A percentile compares a stretch with the other conserved stretches of the same genome.
Evolutionary conservation across 2,329 filamentous ascomycete species (phyloP).

Genomic region (Escovopsis weberi): DNA sequence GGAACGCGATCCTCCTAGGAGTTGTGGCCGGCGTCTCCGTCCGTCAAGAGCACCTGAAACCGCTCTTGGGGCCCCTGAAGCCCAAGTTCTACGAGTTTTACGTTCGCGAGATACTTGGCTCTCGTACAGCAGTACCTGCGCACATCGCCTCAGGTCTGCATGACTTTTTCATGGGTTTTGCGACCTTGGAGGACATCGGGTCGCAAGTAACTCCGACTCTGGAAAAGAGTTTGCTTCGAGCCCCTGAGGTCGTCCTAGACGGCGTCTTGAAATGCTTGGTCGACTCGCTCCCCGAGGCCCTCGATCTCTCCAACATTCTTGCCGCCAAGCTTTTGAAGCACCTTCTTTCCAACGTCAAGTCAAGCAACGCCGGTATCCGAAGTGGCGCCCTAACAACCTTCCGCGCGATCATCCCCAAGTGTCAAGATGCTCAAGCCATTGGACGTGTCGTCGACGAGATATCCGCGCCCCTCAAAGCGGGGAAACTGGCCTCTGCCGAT

Average conservation of each 20-base stretch:
- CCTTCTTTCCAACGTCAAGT: slow-evolving; percentile 80
- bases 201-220: slow-evolving; percentile 65
- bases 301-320: slow-evolving; percentile 68
- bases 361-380: slow-evolving; percentile 66
- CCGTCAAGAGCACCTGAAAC: slow-evolving; percentile 49
- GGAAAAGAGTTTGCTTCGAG: slow-evolving; percentile 77
- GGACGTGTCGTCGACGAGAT: slow-evolving; percentile 65
- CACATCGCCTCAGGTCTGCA: slow-evolving; percentile 59
- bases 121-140: slow-evolving; percentile 52
- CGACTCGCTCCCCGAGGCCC: slow-evolving; percentile 47
- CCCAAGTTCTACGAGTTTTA: slow-evolving; percentile 70
- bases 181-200: slow-evolving; percentile 57
- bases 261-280: slow-evolving; percentile 65
- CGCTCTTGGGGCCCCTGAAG: slow-evolving; percentile 49
- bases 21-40: slow-evolving; percentile 77
- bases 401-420: slow-evolving; percentile 48
- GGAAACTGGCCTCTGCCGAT: slow-evolving; percentile 73
- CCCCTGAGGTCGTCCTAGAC: slow-evolving; percentile 77
- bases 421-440: slow-evolving; percentile 41
- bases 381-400: slow-evolving; percentile 65
- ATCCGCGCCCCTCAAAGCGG: slow-evolving; percentile 60
- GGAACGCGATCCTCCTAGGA: slow-evolving; percentile 66
- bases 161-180: slow-evolving; percentile 73
- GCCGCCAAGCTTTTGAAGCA: slow-evolving; percentile 66
- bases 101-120: slow-evolving; percentile 69